Evolutionary conservation across 2,329 filamentous ascomycete species (phyloP).

Genomic region (Massarina eburnea): DNA sequence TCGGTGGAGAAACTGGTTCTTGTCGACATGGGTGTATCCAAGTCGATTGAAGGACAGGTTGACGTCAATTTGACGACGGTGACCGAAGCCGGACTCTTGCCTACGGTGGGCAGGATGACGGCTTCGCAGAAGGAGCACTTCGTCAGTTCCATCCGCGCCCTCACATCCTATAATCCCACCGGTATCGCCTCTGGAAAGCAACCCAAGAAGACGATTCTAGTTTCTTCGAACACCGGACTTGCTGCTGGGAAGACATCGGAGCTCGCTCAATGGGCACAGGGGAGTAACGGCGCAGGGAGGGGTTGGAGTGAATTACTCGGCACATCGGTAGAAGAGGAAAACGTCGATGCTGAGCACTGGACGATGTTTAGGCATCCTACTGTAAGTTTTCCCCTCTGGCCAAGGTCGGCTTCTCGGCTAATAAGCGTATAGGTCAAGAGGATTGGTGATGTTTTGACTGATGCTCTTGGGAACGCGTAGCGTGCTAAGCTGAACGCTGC

Average conservation of each 20-base stretch:
- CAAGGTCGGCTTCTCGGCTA: too few relatives aligned
- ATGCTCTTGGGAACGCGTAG: neutral
- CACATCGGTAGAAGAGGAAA: neutral
- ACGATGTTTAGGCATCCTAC: neutral
- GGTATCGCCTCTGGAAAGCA: neutral
- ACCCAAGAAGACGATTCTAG: neutral
- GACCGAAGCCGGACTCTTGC: neutral
- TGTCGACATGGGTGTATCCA: slow-evolving; percentile 6
- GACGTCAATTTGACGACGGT: neutral
- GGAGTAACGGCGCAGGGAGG: neutral
- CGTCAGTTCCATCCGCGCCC: neutral
- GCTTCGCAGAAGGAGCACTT: neutral
- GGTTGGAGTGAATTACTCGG: neutral
- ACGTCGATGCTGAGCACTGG: neutral
- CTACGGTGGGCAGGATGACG: neutral
- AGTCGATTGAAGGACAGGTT: too few relatives aligned
- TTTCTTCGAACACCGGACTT: neutral
- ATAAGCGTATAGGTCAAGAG: neutral
- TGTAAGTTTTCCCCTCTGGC: neutral
- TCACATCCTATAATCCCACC: neutral
- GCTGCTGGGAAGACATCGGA: neutral
- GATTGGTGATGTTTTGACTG: neutral
- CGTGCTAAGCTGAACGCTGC: neutral
- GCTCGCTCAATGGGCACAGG: neutral
- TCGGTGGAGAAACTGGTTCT: neutral